Percentiles rank a stretch among this genome's conserved stretches.
Evolutionary conservation across 306 rosid genomes (phyloP).

Genomic region (Cucurbita ficifolia): DNA sequence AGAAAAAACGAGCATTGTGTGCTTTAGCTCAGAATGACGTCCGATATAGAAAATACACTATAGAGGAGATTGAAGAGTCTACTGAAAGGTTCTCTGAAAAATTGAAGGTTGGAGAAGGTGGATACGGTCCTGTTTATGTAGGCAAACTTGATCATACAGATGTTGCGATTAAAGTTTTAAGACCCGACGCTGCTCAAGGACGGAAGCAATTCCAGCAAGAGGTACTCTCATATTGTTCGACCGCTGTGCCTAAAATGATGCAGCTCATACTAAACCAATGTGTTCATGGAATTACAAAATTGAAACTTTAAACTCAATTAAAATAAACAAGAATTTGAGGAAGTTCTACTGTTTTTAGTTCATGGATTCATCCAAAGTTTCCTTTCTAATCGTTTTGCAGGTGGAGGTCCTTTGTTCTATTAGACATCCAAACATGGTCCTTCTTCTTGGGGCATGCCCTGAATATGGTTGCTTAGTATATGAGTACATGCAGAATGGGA

Average conservation of each 20-base stretch:
- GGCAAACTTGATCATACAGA: constrained; percentile 80
- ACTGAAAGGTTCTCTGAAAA: constrained; percentile 39
- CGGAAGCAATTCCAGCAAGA: constrained; percentile 85
- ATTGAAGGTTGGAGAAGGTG: constrained; percentile 84
- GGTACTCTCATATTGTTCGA: constrained; percentile 22
- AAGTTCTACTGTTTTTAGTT: neutral
- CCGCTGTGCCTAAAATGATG: neutral
- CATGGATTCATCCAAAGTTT: neutral
- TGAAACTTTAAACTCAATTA: neutral
- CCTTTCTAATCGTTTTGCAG: constrained; percentile 16
- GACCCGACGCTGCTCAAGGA: constrained; percentile 85
- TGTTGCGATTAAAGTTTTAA: constrained; percentile 82
- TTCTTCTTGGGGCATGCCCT: constrained; percentile 92
- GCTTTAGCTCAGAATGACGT: constrained; percentile 34
- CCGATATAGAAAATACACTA: constrained; percentile 66
- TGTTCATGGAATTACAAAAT: neutral
- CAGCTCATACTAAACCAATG: neutral
- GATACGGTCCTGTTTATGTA: constrained; percentile 87
- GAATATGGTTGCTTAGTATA: constrained; percentile 90
- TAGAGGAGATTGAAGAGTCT: constrained; percentile 65
- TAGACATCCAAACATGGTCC: constrained; percentile 94
- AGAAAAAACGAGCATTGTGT: constrained; percentile 46
- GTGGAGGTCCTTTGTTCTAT: constrained; percentile 78
- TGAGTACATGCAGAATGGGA: constrained; percentile 79
- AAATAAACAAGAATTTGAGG: neutral